A percentile compares a stretch with the other conserved stretches of the same genome.
phyloP scores from a whole-genome alignment of 2,329 filamentous ascomycete genomes.

The Rhytidhysteron rufulum region DNA sequence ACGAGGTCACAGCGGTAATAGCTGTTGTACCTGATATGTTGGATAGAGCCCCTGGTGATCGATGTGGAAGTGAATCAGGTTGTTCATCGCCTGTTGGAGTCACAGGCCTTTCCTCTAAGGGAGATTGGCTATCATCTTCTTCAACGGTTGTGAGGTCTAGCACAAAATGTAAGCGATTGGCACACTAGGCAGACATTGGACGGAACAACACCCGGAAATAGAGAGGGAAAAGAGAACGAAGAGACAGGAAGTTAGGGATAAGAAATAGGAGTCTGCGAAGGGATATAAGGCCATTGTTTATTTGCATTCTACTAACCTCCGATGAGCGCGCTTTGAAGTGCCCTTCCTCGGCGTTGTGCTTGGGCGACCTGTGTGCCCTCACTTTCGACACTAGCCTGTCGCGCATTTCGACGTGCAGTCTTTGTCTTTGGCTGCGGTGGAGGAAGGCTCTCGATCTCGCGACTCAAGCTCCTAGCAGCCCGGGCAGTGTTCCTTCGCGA shows the following conservation, averaged over 20 bases:
- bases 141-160: slow-evolving; percentile 10
- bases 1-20: slow-evolving; percentile 44
- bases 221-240: not conserved
- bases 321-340: slow-evolving; percentile 17
- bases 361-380: slow-evolving; percentile 21
- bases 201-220: not conserved
- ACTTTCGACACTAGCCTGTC: slow-evolving; percentile 26
- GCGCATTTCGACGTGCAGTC: slow-evolving; percentile 19
- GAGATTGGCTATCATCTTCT: slow-evolving; percentile 16
- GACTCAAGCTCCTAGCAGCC: slow-evolving; percentile 38
- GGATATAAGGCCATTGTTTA: too few relatives aligned
- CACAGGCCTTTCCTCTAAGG: slow-evolving; percentile 16
- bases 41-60: slow-evolving; percentile 36
- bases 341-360: slow-evolving; percentile 20
- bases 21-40: slow-evolving; percentile 46
- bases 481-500: slow-evolving; percentile 18
- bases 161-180: slow-evolving; percentile 14
- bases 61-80: slow-evolving; percentile 11
- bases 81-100: slow-evolving; percentile 18
- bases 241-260: too few relatives aligned
- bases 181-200: slow-evolving; percentile 11
- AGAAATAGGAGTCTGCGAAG: too few relatives aligned
- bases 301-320: slow-evolving; percentile 26
- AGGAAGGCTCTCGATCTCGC: slow-evolving; percentile 25
- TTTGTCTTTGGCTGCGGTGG: slow-evolving; percentile 12